Base-by-base conservation (phyloP, 1,139 yeast species). In the Magnusiomyces sp. region DNA sequence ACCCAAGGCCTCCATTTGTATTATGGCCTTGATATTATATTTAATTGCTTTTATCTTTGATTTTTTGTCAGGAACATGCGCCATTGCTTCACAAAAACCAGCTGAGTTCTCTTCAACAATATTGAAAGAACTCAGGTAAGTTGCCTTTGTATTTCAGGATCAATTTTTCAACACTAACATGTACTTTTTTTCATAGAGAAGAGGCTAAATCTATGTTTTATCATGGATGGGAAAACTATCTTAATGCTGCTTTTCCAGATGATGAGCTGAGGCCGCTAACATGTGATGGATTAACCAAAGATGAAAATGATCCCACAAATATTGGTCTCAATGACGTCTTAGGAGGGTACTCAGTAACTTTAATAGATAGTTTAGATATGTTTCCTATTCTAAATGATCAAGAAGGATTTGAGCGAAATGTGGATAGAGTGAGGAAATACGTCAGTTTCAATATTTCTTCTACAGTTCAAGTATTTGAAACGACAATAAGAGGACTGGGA, bases 391-490 rank as follows among this genome's bases (percentile, higher is more conserved):
- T 89, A 71, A 82, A 79, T 43, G 85, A 85, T 57, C 73, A 77
- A 64, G 74, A 71, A 13, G 73, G 72, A 37, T 79, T 89, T 54
- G 72, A 70, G 13, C 49, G 63, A 1, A 73, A 77, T 43, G 72
- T 86, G n/a, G 61, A 63, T 0, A 68, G 76, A 49, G 73, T 86
- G 37, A 67, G 70, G 42, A 56, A 56, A 49, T 59, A 71, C 39
- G 62, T 67, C 0, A 61, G 74, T 19, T 88, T 87, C 60, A 72
- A 79, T 42, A 73, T 80, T 40, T 79, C 87, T 55, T 75, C 88
- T 2, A 77, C 81, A 0, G 83, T 89, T 0, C 96, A 88, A 59
- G 95, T 89, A 3, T 89, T 89, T 66, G 97, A 89, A 64, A 76
- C 86, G 5, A 80, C 89, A 3, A 89, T 89, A 19, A 68, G 97